Conservation (phyloP, 176 grass and related monocot species). For the Echinochloa phyllopogon region DNA sequence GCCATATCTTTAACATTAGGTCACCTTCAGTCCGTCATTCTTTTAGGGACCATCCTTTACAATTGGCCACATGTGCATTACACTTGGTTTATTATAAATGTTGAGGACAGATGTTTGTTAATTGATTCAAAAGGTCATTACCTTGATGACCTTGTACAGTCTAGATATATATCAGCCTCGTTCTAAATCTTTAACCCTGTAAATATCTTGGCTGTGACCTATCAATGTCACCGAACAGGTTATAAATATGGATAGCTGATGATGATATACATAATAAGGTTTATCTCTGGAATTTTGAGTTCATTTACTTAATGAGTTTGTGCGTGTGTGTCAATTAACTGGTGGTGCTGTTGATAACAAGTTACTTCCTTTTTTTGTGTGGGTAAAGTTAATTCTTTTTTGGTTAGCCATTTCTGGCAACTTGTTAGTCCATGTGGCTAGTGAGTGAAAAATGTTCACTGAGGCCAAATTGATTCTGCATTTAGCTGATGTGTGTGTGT, state of each 20-base stretch:
- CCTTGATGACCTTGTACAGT: background rate
- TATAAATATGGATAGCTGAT: background rate
- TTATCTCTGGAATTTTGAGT: background rate
- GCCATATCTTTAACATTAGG: background rate
- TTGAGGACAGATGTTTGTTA: background rate
- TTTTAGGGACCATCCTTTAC: background rate
- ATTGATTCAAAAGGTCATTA: background rate
- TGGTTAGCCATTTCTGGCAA: background rate
- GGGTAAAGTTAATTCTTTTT: background rate
- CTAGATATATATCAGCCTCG: background rate
- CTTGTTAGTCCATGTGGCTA: background rate
- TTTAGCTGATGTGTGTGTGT: background rate
- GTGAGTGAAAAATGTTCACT: background rate
- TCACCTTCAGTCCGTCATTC: too few species aligned
- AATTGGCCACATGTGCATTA: background rate
- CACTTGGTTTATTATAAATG: background rate
- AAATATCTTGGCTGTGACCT: background rate
- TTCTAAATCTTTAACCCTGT: background rate
- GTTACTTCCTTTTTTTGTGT: too few species aligned
- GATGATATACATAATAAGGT: background rate
- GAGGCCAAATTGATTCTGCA: background rate
- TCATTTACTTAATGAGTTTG: background rate
- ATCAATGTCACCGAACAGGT: background rate
- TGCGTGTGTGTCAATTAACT: background rate
- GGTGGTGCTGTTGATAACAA: background rate